Evolutionary conservation across 2,329 filamentous ascomycete genomes (phyloP).

Genomic region (Sclerotinia minor): DNA sequence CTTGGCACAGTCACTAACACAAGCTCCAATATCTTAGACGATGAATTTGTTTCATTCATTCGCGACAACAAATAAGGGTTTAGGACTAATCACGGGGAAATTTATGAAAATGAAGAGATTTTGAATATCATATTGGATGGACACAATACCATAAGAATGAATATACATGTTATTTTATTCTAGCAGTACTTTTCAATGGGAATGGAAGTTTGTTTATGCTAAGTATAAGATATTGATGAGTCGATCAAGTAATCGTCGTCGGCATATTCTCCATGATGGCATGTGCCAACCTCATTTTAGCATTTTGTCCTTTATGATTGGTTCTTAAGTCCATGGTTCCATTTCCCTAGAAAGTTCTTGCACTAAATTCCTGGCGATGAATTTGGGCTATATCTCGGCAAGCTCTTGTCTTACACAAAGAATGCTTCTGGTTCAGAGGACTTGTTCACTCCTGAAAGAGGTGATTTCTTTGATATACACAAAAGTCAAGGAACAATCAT

Average conservation of each 20-base stretch:
- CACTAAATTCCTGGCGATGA: neutral
- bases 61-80: constrained; percentile 25
- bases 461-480: neutral
- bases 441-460: neutral
- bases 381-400: neutral
- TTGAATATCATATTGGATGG: neutral
- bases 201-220: neutral
- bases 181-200: too few species aligned
- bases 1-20: constrained; percentile 1
- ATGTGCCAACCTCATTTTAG: neutral
- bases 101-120: constrained; percentile 3
- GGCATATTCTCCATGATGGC: neutral
- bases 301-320: neutral
- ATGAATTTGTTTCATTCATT: constrained; percentile 31
- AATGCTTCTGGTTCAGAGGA: neutral
- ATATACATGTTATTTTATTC: neutral
- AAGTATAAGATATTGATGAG: neutral
- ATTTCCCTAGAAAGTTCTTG: neutral
- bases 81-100: constrained; percentile 3
- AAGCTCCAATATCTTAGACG: constrained; percentile 16
- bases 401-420: neutral
- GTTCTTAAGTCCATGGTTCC: neutral
- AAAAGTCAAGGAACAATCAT: neutral
- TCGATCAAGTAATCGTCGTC: neutral
- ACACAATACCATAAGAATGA: constrained; percentile 10